These are phyloP conservation scores for Metschnikowia koreensis DNA, from an alignment of 805 yeast genomes.

Conservation along the genomic window DNA sequence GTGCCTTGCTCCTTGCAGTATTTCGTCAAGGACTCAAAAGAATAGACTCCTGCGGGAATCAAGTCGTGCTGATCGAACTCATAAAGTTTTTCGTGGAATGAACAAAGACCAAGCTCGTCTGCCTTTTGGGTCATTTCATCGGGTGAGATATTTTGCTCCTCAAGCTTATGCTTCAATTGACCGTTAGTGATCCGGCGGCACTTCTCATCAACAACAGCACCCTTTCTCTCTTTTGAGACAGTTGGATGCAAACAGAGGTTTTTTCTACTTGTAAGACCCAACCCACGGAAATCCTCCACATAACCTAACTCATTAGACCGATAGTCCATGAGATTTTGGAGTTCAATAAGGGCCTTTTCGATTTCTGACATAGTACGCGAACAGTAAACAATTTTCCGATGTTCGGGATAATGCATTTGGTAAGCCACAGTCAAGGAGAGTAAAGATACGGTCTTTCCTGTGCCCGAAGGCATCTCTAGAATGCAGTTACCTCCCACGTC, in stretches of 20 bases:
- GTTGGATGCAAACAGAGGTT: conserved; percentile 89
- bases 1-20: conserved; percentile 78
- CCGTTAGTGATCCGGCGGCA: conserved; percentile 96
- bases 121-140: conserved; percentile 48
- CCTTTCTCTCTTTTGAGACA: conserved; percentile 84
- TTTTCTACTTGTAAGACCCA: conserved; percentile 92
- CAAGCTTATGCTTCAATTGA: conserved; percentile 65
- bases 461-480: conserved; percentile 98
- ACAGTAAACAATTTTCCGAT: conserved; percentile 90
- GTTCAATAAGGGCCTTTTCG: conserved; percentile 92
- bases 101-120: conserved; percentile 54
- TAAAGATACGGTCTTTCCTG: conserved; percentile 94
- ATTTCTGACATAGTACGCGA: conserved; percentile 99
- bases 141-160: conserved; percentile 43
- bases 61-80: conserved; percentile 84
- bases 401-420: conserved; percentile 93
- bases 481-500: conserved; percentile 98
- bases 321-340: conserved; percentile 83
- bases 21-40: conserved; percentile 78
- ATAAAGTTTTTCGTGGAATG: conserved; percentile 86
- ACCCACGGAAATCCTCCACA: conserved; percentile 87
- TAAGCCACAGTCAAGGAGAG: conserved; percentile 91
- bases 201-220: conserved; percentile 90
- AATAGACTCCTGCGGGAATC: conserved; percentile 90
- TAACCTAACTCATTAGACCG: conserved; percentile 80